Percentiles rank a stretch among this genome's conserved stretches.
These are phyloP conservation scores for Phaeosphaeriaceae sp. DNA, from an alignment of 2,329 filamentous ascomycete species.

Conservation along the genomic window DNA sequence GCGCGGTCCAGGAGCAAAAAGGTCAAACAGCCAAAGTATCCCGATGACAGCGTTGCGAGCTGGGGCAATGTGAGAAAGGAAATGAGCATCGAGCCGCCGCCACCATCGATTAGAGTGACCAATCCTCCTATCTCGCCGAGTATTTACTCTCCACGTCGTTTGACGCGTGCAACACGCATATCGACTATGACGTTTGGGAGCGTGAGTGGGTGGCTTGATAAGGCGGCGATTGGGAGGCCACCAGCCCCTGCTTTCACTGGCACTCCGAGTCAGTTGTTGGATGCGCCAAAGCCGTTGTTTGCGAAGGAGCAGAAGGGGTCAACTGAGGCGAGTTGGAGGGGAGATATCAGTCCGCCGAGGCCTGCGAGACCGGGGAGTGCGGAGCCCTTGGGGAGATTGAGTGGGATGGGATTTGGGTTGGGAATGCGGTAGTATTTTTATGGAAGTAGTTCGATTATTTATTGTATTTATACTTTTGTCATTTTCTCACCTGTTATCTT, in stretches of 20 bases:
- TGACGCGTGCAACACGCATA: slow-evolving; percentile 2
- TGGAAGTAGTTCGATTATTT: neutral
- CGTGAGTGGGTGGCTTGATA: slow-evolving; percentile 18
- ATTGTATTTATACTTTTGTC: neutral
- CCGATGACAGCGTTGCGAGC: neutral
- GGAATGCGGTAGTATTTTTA: slow-evolving; percentile 7
- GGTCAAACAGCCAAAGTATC: neutral
- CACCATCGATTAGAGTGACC: neutral
- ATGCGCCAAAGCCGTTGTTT: slow-evolving; percentile 28
- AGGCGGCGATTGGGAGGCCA: slow-evolving; percentile 18
- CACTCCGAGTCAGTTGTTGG: slow-evolving; percentile 17
- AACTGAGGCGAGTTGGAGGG: slow-evolving; percentile 14
- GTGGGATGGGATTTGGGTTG: slow-evolving; percentile 35
- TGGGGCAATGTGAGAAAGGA: neutral
- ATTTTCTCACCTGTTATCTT: neutral
- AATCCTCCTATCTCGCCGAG: slow-evolving; percentile 2
- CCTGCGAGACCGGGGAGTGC: slow-evolving; percentile 27
- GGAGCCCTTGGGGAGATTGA: slow-evolving; percentile 32
- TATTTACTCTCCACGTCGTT: slow-evolving; percentile 4
- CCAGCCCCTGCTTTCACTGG: slow-evolving; percentile 21
- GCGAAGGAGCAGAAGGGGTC: slow-evolving; percentile 12
- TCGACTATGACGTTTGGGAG: slow-evolving; percentile 14
- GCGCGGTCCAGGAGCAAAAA: neutral
- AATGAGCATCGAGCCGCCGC: neutral
- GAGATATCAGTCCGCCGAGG: slow-evolving; percentile 18